These are phyloP conservation scores for Bolboschoenoplectus hybrid DNA, from an alignment of 202 grass and related monocot genomes.

Conservation along the genomic window DNA sequence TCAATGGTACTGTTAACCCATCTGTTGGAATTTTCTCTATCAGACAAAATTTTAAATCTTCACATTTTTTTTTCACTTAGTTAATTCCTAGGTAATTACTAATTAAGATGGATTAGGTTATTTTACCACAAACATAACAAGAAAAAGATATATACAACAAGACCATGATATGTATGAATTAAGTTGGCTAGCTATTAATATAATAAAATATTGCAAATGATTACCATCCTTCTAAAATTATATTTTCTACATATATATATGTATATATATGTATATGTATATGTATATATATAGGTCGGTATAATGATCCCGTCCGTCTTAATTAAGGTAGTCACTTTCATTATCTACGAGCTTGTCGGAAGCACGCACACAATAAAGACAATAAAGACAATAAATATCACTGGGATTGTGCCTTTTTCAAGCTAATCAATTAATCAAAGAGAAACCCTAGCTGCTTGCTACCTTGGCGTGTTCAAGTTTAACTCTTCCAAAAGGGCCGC, in stretches of 20 bases:
- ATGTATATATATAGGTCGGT: background rate
- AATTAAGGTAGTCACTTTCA: slow-evolving; percentile 37
- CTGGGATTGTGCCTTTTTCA: background rate
- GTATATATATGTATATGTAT: no score
- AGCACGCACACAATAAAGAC: slow-evolving; percentile 12
- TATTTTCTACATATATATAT: no score
- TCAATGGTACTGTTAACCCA: background rate
- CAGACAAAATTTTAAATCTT: background rate
- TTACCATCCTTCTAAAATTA: background rate
- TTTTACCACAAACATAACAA: background rate
- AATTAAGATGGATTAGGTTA: background rate
- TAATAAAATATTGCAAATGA: background rate
- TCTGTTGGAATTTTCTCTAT: background rate
- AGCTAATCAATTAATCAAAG: background rate
- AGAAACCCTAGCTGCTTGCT: background rate
- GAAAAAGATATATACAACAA: background rate
- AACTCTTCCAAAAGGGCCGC: slow-evolving; percentile 20
- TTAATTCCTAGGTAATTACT: background rate
- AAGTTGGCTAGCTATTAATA: background rate
- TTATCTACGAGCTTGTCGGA: slow-evolving; percentile 36
- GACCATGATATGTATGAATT: background rate
- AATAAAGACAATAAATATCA: slow-evolving; percentile 1
- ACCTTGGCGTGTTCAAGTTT: slow-evolving; percentile 21
- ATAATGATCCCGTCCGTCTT: slow-evolving; percentile 29
- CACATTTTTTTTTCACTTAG: background rate